Base-by-base conservation (phyloP, 345 rosid species). In the Gossypium bickii region DNA sequence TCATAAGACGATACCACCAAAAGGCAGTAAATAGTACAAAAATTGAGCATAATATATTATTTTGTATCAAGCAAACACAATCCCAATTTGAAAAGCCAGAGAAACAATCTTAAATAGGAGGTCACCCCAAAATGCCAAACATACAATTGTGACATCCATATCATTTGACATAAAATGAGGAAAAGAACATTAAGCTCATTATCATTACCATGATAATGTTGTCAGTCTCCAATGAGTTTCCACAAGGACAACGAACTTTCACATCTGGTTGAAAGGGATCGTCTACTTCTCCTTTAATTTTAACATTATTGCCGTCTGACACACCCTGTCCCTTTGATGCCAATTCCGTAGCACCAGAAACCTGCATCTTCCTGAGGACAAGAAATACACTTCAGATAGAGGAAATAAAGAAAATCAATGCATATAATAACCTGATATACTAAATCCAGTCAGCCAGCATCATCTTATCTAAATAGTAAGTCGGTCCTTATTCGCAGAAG, bases 101-200 rank as follows among this genome's bases (percentile, higher is more conserved):
- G 18, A 48, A 17, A 25, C 9, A n/a, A 49, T 16, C 5, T 49
- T 15, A 49, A 25, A 68, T 24, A 27, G 45, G 8, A 16, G 10
- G 15, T 0, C 72, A 49, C 22, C 47, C 17, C 3, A 24, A 69
- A 44, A 51, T 16, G 29, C 25, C 22, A 69, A 69, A 27, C 10
- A 9, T 24, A 17, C 0, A 17, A 3, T 17, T 70, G 10, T 17
- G 9, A 70, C 15, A 69, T 51, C 22, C 22, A 64, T 17, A 48
- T 16, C 20, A 72, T 24, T 43, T 25, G 49, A 48, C 53, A 73
- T 16, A 45, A 9, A 45, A 56, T 22, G 15, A 24, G 7, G 18
- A n/a, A 24, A 73, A 75, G 24, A 52, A 48, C 55, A 79, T 38
- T 65, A 75, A 59, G 12, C 53, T 29, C 69, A 10, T 55, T 62